A percentile compares a stretch with the other conserved stretches of the same genome.
Evolutionary conservation across 2,329 filamentous ascomycete species (phyloP).

Genomic region (Paracorniculantispora psalliotae): DNA sequence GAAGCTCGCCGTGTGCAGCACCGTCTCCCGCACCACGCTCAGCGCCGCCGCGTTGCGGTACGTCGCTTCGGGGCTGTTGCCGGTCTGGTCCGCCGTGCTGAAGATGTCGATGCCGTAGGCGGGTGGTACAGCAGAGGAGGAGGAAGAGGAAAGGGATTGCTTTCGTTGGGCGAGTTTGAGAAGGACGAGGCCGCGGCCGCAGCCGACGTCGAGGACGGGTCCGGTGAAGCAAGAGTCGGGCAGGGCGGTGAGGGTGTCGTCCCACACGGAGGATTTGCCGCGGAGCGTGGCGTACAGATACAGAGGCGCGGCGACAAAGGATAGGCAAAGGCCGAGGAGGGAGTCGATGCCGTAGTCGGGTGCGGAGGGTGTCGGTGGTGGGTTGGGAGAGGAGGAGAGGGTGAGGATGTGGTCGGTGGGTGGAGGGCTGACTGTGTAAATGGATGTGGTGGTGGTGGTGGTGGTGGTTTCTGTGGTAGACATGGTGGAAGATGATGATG

Average conservation of each 20-base stretch:
- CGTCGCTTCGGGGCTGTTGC: conserved; percentile 16
- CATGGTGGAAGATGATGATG: too few relatives aligned
- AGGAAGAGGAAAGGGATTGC: neutral
- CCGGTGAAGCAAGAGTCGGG: neutral
- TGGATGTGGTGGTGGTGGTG: neutral
- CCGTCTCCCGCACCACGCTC: conserved; percentile 3
- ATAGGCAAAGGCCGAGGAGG: conserved; percentile 14
- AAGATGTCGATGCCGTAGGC: conserved; percentile 19
- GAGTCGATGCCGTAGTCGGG: conserved; percentile 16
- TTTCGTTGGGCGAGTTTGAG: conserved; percentile 16
- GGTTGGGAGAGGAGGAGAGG: neutral
- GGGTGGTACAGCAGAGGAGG: too few relatives aligned
- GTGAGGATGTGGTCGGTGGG: conserved; percentile 14
- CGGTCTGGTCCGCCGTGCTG: conserved; percentile 16
- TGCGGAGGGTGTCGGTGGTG: neutral
- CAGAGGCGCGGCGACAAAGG: conserved; percentile 14
- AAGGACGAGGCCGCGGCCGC: conserved; percentile 18
- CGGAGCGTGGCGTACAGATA: conserved; percentile 18
- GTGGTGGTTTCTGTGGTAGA: too few relatives aligned
- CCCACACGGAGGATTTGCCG: conserved; percentile 18
- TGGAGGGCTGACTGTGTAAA: conserved; percentile 9
- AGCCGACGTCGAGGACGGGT: conserved; percentile 18
- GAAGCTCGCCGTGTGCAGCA: conserved; percentile 16
- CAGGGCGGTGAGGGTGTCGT: conserved; percentile 11
- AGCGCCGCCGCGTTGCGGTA: conserved; percentile 16